A percentile compares a stretch with the other conserved stretches of the same genome.
Evolutionary conservation across 2,329 filamentous ascomycete genomes (phyloP).

Genomic region (Tolypocladium tropicale): DNA sequence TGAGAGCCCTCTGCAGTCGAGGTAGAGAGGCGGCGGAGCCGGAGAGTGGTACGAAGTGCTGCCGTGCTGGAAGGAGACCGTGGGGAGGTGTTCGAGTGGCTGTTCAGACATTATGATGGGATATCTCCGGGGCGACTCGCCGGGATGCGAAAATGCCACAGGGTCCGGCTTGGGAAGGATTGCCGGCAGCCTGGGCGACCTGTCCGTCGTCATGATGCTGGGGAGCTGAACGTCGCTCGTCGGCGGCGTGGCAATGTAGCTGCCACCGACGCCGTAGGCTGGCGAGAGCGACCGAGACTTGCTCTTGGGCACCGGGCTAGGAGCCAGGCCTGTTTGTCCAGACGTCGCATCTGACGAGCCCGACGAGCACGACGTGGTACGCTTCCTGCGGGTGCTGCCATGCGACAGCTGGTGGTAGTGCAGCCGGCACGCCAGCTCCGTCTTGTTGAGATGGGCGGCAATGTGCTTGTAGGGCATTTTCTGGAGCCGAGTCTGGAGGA

Average conservation of each 20-base stretch:
- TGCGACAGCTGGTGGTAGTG: slow-evolving; percentile 82
- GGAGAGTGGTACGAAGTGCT: slow-evolving; percentile 21
- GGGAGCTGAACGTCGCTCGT: slow-evolving; percentile 39
- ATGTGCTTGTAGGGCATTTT: slow-evolving; percentile 92
- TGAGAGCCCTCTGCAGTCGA: slow-evolving; percentile 46
- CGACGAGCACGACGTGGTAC: slow-evolving; percentile 60
- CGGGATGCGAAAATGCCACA: slow-evolving; percentile 32
- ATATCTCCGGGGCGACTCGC: slow-evolving; percentile 27
- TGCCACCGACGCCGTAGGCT: slow-evolving; percentile 30
- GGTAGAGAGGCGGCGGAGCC: slow-evolving; percentile 40
- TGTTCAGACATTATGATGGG: slow-evolving; percentile 30
- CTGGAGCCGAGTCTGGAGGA: slow-evolving; percentile 72
- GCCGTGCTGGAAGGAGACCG: slow-evolving; percentile 25
- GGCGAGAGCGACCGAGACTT: slow-evolving; percentile 39
- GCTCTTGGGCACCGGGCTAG: slow-evolving; percentile 40
- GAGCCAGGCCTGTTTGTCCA: slow-evolving; percentile 33
- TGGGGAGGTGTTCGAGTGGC: slow-evolving; percentile 34
- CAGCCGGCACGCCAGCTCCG: slow-evolving; percentile 75
- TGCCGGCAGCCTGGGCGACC: slow-evolving; percentile 43
- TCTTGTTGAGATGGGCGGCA: slow-evolving; percentile 76
- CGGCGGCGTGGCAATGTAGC: slow-evolving; percentile 35
- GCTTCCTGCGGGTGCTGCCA: slow-evolving; percentile 70
- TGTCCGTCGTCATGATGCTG: slow-evolving; percentile 34
- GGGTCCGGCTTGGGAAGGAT: slow-evolving; percentile 57
- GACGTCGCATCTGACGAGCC: slow-evolving; percentile 46